Percentiles rank a stretch among this genome's conserved stretches.
Conservation (phyloP, 2,329 filamentous ascomycete genomes). For the Xylariaceae sp. region DNA sequence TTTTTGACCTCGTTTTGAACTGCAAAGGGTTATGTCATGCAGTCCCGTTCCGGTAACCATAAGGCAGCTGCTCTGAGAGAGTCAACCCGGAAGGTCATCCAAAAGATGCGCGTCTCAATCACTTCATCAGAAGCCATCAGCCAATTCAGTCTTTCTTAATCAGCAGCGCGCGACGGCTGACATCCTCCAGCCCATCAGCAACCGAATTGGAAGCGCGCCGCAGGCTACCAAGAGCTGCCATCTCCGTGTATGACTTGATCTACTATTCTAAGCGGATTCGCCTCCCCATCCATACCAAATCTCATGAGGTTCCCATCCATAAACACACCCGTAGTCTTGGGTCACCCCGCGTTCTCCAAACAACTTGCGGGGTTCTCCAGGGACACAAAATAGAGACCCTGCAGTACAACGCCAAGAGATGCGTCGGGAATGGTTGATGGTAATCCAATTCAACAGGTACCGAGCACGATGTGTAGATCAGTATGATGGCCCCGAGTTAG, state of each 20-base stretch:
- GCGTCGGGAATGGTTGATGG: not conserved
- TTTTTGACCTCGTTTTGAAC: too few relatives aligned
- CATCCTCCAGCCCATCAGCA: too few relatives aligned
- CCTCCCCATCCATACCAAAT: not conserved
- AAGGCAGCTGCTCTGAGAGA: too few relatives aligned
- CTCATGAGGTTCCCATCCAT: not conserved
- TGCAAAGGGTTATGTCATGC: too few relatives aligned
- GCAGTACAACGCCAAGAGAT: constrained; percentile 6
- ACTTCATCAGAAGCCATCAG: too few relatives aligned
- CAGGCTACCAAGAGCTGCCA: not conserved
- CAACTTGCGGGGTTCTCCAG: constrained; percentile 5
- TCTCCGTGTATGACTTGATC: not conserved
- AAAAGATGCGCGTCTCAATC: too few relatives aligned
- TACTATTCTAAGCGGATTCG: not conserved
- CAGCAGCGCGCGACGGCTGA: too few relatives aligned
- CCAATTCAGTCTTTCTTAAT: too few relatives aligned
- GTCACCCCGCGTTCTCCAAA: constrained; percentile 4
- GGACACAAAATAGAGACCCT: constrained; percentile 7
- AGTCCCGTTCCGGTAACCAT: too few relatives aligned
- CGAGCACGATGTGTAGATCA: constrained; percentile 5
- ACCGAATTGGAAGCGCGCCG: too few relatives aligned
- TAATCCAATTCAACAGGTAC: constrained; percentile 2
- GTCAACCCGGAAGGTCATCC: too few relatives aligned
- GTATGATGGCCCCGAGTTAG: constrained; percentile 9
- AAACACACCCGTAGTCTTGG: not conserved